Conservation (phyloP, 805 yeast species). For the Millerozyma acaciae region DNA sequence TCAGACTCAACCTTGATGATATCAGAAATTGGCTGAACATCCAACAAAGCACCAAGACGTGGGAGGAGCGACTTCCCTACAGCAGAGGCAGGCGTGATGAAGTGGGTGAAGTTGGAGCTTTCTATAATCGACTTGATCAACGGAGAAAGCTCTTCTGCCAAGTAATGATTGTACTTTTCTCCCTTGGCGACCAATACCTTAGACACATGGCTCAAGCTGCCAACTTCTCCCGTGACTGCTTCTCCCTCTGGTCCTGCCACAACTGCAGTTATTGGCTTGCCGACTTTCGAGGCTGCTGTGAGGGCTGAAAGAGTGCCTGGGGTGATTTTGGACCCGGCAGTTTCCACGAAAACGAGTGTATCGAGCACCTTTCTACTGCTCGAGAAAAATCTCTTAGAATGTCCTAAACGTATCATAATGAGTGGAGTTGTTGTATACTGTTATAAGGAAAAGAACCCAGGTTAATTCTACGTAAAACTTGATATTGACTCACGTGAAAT, state of each 20-base stretch:
- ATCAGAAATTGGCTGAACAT: constrained; percentile 86
- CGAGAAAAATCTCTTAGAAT: constrained; percentile 47
- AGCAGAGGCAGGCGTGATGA: constrained; percentile 78
- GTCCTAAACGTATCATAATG: constrained; percentile 6
- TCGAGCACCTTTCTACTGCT: constrained; percentile 19
- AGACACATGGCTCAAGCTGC: constrained; percentile 49
- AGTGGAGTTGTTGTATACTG: neutral
- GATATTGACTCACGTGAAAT: constrained; percentile 3
- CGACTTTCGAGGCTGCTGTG: constrained; percentile 72
- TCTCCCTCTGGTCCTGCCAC: constrained; percentile 64
- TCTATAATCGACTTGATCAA: constrained; percentile 48
- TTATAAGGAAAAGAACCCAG: too few relatives aligned
- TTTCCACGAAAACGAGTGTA: constrained; percentile 76
- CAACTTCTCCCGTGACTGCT: constrained; percentile 39
- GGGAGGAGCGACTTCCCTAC: constrained; percentile 86
- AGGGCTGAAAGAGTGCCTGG: constrained; percentile 71
- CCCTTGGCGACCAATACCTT: constrained; percentile 59
- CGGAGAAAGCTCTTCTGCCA: constrained; percentile 83
- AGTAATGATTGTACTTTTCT: constrained; percentile 56
- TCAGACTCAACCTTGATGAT: constrained; percentile 62
- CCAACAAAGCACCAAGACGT: constrained; percentile 78
- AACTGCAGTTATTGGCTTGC: constrained; percentile 77
- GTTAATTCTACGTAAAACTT: constrained; percentile 1
- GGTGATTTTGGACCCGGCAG: constrained; percentile 49
- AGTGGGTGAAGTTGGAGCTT: constrained; percentile 52